phyloP scores from a whole-genome alignment of 169 alveolate species.

The Toxoplasma gondii region DNA sequence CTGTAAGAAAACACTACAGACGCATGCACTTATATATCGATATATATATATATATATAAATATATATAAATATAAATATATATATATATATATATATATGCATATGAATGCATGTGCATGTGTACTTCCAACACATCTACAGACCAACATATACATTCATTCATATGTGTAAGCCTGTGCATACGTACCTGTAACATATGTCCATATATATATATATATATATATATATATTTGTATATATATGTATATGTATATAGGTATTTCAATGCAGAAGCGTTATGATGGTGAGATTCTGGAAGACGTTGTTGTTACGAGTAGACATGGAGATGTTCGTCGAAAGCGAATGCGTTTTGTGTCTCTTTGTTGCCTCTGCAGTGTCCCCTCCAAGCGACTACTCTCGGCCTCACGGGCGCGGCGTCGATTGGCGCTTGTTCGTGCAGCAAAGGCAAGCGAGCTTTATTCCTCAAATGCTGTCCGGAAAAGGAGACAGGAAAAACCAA shows the following conservation, averaged over 20 bases:
- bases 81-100: neutral
- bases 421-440: neutral
- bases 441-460: neutral
- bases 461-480: no score
- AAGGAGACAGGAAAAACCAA: no score
- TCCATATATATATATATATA: no score
- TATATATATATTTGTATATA: no score
- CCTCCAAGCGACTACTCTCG: neutral
- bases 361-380: neutral
- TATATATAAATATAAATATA: neutral
- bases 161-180: no score
- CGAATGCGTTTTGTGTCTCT: neutral
- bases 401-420: neutral
- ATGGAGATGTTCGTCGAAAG: no score
- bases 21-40: neutral
- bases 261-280: no score
- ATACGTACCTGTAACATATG: neutral
- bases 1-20: neutral
- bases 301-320: no score
- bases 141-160: no score
- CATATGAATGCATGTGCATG: neutral
- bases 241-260: no score
- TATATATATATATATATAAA: neutral
- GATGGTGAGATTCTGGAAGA: no score
- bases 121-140: no score